Base-by-base conservation (phyloP, 1,284 basidiomycete species). In the Sanghuangporus weigelae region DNA sequence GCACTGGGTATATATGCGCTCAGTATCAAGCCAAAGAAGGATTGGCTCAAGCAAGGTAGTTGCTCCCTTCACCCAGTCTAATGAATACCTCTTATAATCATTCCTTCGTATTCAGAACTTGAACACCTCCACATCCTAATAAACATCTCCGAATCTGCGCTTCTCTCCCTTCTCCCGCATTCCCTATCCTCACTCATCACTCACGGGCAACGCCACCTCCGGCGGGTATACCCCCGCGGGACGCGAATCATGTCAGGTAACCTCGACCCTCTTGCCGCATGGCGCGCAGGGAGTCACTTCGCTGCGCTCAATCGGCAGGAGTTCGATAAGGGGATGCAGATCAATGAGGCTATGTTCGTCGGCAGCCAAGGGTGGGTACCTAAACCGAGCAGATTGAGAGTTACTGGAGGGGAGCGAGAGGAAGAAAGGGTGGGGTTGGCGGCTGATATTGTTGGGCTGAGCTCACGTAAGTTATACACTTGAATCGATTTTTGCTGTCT, bases 281-380 rank as follows among this genome's bases (percentile, higher is more conserved):
- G 86, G 87, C 75, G 79, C 14, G 77, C 73, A 46, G 84, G 87
- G 3, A 80, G 83, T 1, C 86, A 89, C 59, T 77, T 89, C n/a
- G 80, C 79, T 6, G 81, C 83, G 36, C 72, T 89, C 49, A 89
- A 89, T 69, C 87, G 85, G 85, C 87, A 89, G 72, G 75, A 73
- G 16, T 84, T 69, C 59, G 71, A 84, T 67, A 68, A 64, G 0
- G 78, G 80, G 3, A 79, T 81, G 78, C 79, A 82, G 66, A 70
- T 88, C 42, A 86, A 87, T 66, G 86, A 86, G 69, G 86, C 80
- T 0, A 79, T 89, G 77, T 89, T 89, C 69, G 78, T 78, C 0
- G 86, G 82, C 0, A 83, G 78, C 1, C 70, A 74, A 3, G 86
- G 86, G 0, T 89, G 81, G 80, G 80, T 84, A 0, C 72, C 79